Base-by-base conservation (phyloP, 352 stramenopile genomes). In the Phytophthora sojae region DNA sequence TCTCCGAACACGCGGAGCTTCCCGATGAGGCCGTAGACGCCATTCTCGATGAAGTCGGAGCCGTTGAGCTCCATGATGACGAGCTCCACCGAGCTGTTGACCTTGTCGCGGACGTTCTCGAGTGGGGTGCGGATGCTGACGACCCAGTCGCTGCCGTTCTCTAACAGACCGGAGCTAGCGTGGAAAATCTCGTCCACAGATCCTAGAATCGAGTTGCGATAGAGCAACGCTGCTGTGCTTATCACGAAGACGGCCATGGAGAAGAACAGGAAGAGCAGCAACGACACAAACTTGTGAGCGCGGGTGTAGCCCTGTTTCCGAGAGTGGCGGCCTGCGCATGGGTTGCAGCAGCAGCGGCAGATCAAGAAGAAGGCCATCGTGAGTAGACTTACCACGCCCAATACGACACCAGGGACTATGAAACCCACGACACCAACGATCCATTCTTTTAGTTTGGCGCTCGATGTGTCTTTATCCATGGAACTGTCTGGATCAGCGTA, bases 291-390 rank as follows among this genome's bases (percentile, higher is more conserved):
- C 65, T 90, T 91, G 54, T 92, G 69, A 58, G 74, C 71, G 54
- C 77, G 85, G 21, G 77, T 78, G 67, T 91, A 92, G 32, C 82
- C 82, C 2, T 76, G 77, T 58, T 85, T 80, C 37, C 68, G 71
- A 23, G 79, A 70, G 6, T 65, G 67, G 29, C 79, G 79, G 12
- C 81, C 77, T 14, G 82, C 79, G 21, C 82, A 92, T 53, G 73
- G 72, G 68, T 90, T 91, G 80, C 85, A 92, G 66, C 85, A 92
- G 61, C 78, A 92, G 57, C 85, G 85, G 52, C 79, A 91, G 17
- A 89, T 57, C 17, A 90, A 49, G 58, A 90, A 92, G 47, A 92
- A 81, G 23, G 89, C 57, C 67, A 89, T 86, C 19, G 79, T 85
- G 29, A 92, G 54, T 21, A 92, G 12, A 50, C 77, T 89, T 23